A percentile compares a stretch with the other conserved stretches of the same genome.
These are phyloP conservation scores for Alternaria alternata DNA, from an alignment of 2,329 filamentous ascomycete genomes.

Conservation along the genomic window DNA sequence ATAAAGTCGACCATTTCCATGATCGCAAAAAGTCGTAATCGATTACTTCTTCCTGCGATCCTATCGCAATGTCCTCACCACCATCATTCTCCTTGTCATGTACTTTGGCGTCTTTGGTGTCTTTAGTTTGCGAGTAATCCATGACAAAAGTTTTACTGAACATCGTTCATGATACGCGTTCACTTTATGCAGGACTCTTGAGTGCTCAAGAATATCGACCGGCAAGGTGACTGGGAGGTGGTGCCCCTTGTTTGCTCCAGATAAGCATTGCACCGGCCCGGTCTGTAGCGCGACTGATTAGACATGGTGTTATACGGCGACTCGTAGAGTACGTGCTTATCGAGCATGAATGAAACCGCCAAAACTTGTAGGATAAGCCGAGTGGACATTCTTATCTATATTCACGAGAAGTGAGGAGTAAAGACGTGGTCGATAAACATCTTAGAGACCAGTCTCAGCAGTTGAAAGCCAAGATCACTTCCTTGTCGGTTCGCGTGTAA, in stretches of 20 bases:
- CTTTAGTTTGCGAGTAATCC: conserved; percentile 4
- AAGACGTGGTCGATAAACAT: not conserved
- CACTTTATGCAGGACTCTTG: not conserved
- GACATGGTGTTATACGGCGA: not conserved
- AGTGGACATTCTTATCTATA: not conserved
- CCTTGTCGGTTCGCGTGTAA: not conserved
- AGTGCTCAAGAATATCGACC: not conserved
- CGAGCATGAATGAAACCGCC: not conserved
- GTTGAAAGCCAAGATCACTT: not conserved
- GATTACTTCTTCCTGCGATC: conserved; percentile 7
- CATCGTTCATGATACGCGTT: not conserved
- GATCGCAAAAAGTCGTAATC: conserved; percentile 1
- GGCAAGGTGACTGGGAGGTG: not conserved
- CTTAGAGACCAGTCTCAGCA: not conserved
- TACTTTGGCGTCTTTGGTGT: conserved; percentile 6
- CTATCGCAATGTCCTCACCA: not conserved
- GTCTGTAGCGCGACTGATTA: conserved; percentile 6
- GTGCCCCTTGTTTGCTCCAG: conserved; percentile 5
- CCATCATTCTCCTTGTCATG: not conserved
- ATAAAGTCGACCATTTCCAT: conserved; percentile 10
- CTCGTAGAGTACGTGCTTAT: not conserved
- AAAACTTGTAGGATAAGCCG: not conserved
- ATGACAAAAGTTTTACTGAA: not conserved
- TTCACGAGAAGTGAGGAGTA: not conserved
- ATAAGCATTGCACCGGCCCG: conserved; percentile 12